Percentiles rank a stretch among this genome's conserved stretches.
Conservation (phyloP, 208 protist species). For the Wallacemonas sp. region DNA sequence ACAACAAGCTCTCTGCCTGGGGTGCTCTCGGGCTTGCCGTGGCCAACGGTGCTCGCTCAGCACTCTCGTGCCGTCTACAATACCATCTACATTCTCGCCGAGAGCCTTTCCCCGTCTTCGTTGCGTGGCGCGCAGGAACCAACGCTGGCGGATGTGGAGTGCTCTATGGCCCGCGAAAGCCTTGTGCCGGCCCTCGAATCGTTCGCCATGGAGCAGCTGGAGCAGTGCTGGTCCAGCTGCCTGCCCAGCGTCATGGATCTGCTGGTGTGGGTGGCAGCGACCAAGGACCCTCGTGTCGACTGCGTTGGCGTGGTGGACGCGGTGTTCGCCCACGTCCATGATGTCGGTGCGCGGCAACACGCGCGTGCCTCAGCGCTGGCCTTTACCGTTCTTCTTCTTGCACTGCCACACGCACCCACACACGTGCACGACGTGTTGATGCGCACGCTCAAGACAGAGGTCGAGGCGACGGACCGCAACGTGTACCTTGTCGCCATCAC, state of each 20-base stretch:
- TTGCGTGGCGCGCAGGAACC: background rate
- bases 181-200: conserved; percentile 32
- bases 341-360: conserved; percentile 67
- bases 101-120: background rate
- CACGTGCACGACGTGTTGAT: conserved; percentile 35
- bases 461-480: conserved; percentile 62
- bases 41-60: conserved; percentile 54
- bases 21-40: conserved; percentile 37
- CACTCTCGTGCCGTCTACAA: conserved; percentile 60
- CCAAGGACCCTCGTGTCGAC: conserved; percentile 26
- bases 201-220: conserved; percentile 60
- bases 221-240: conserved; percentile 75
- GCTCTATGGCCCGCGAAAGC: background rate
- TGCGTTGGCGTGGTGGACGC: conserved; percentile 30
- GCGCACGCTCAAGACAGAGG: conserved; percentile 15
- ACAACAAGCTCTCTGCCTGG: conserved; percentile 23
- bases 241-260: conserved; percentile 72
- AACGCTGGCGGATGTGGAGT: background rate
- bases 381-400: conserved; percentile 49
- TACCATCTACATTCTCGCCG: conserved; percentile 42
- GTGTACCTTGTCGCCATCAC: conserved; percentile 63
- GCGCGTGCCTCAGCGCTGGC: conserved; percentile 52
- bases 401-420: conserved; percentile 30
- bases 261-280: conserved; percentile 49
- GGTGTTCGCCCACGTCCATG: conserved; percentile 62